Evolutionary conservation across 345 rosid species (phyloP).

Genomic region (Populus ilicifolia): DNA sequence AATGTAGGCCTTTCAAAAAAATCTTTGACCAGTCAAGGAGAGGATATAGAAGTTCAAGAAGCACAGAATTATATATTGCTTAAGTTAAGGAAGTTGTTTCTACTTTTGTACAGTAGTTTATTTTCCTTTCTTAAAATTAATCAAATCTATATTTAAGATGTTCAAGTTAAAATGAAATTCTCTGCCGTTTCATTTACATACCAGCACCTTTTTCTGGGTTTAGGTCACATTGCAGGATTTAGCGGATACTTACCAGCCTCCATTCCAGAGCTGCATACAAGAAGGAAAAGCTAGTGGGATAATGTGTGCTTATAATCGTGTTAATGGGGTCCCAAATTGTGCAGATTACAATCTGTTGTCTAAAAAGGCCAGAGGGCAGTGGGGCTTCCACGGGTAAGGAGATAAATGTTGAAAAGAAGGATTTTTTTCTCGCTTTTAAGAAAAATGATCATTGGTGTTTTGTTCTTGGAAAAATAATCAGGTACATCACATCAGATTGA

Average conservation of each 20-base stretch:
- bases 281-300: conserved; percentile 32
- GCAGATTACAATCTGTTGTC: conserved; percentile 29
- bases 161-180: not conserved
- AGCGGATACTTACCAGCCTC: conserved; percentile 30
- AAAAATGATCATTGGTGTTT: not conserved
- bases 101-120: not conserved
- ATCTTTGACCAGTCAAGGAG: no score
- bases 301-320: conserved; percentile 30
- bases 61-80: no score
- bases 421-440: no score
- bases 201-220: not conserved
- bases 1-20: no score
- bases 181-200: not conserved
- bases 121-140: not conserved
- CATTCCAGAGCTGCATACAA: conserved; percentile 25
- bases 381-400: conserved; percentile 68
- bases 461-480: conserved; percentile 17
- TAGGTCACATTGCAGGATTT: conserved; percentile 29
- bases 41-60: no score
- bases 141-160: not conserved
- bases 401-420: conserved; percentile 1
- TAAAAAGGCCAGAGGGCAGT: conserved; percentile 44
- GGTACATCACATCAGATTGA: conserved; percentile 75
- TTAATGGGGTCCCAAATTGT: conserved; percentile 35
- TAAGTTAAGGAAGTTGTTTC: not conserved